phyloP scores from a whole-genome alignment of 2,329 filamentous ascomycete species.

The Arthrobotrys sinensis region DNA sequence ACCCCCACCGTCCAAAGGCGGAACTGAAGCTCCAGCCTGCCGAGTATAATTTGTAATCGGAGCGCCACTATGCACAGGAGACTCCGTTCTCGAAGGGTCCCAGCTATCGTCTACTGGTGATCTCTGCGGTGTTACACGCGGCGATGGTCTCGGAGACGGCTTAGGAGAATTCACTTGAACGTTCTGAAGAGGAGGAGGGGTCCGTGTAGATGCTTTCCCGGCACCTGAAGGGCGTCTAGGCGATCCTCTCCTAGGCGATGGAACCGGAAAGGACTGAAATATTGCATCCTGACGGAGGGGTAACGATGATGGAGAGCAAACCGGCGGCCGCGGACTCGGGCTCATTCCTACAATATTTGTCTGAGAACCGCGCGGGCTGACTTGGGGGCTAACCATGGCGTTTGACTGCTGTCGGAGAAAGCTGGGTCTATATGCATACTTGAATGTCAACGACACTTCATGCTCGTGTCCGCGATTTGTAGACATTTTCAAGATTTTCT shows the following conservation, averaged over 20 bases:
- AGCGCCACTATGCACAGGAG: neutral
- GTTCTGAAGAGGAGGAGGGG: constrained; percentile 28
- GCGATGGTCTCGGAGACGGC: constrained; percentile 32
- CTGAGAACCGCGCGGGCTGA: constrained; percentile 47
- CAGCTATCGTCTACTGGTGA: constrained; percentile 27
- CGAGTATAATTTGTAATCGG: neutral
- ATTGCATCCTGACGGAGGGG: constrained; percentile 57
- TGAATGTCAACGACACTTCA: constrained; percentile 54
- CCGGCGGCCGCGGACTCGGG: constrained; percentile 30
- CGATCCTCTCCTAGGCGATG: constrained; percentile 37
- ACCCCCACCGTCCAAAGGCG: constrained; percentile 37
- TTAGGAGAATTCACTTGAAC: constrained; percentile 15
- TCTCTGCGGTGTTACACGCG: constrained; percentile 26
- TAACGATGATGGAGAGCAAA: constrained; percentile 53
- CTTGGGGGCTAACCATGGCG: constrained; percentile 16
- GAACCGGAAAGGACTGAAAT: constrained; percentile 50
- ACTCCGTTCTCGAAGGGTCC: constrained; percentile 5
- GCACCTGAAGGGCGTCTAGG: constrained; percentile 28
- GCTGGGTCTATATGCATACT: constrained; percentile 53
- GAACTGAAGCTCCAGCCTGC: neutral
- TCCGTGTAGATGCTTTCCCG: constrained; percentile 7
- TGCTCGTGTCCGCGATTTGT: constrained; percentile 43
- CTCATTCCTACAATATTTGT: constrained; percentile 38
- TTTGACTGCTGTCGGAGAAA: constrained; percentile 24
- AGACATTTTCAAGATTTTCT: constrained; percentile 43